These are phyloP conservation scores for Carex littledalei DNA, from an alignment of 176 grass and related monocot genomes.

Conservation along the genomic window DNA sequence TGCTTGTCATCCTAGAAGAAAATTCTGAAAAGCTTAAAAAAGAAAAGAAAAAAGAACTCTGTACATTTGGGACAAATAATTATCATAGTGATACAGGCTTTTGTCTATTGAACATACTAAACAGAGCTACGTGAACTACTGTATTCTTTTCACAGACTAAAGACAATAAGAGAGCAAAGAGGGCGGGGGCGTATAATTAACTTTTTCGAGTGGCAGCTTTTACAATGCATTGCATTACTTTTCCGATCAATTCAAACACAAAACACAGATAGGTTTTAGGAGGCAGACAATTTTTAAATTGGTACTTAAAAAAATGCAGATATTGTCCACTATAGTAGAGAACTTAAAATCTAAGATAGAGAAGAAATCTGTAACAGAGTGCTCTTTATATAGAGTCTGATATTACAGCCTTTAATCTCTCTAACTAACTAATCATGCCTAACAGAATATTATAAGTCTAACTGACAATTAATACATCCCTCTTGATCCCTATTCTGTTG, in stretches of 20 bases:
- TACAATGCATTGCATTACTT: background rate
- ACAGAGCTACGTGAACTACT: conserved; percentile 5
- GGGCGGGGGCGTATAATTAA: background rate
- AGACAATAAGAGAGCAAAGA: background rate
- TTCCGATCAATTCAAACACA: background rate
- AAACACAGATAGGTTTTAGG: background rate
- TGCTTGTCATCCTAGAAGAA: conserved; percentile 5
- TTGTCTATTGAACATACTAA: background rate
- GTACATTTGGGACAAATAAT: background rate
- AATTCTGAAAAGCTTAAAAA: background rate
- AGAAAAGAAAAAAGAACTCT: background rate
- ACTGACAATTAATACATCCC: too few relatives aligned
- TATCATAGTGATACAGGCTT: conserved; percentile 4
- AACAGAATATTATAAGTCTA: too few relatives aligned
- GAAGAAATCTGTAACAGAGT: too few relatives aligned
- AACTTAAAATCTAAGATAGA: too few relatives aligned
- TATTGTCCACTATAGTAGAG: too few relatives aligned
- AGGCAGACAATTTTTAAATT: background rate
- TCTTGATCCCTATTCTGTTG: too few relatives aligned
- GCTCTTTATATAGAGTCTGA: too few relatives aligned
- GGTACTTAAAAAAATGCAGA: background rate
- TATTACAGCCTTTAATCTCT: too few relatives aligned
- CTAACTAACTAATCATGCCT: too few relatives aligned
- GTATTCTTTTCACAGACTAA: background rate
- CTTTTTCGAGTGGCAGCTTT: background rate